Evolutionary conservation across 768 basidiomycete species (phyloP).

Genomic region (Mrakia blollopis): DNA sequence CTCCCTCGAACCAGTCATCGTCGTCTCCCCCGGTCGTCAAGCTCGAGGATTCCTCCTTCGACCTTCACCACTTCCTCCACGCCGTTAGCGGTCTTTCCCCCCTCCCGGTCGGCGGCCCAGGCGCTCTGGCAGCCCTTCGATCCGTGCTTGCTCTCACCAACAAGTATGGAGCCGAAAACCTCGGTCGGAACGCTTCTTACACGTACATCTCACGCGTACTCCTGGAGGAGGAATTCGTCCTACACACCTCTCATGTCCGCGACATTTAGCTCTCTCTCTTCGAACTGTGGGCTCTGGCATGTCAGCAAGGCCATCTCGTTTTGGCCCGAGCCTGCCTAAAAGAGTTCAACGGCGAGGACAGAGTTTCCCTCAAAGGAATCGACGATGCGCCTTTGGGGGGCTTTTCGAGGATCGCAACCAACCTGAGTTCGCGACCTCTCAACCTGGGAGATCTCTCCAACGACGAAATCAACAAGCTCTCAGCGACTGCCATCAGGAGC

Average conservation of each 20-base stretch:
- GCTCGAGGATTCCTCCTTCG: neutral
- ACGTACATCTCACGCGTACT: neutral
- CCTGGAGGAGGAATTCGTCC: neutral
- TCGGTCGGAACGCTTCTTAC: neutral
- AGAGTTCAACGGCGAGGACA: too few relatives aligned
- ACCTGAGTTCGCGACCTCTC: too few relatives aligned
- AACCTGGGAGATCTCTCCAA: too few relatives aligned
- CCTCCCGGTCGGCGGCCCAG: too few relatives aligned
- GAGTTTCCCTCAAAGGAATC: too few relatives aligned
- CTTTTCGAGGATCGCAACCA: too few relatives aligned
- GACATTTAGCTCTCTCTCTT: too few relatives aligned
- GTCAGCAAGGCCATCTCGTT: neutral
- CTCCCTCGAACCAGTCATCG: neutral
- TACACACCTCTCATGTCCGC: neutral
- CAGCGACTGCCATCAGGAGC: too few relatives aligned
- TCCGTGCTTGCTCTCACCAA: neutral
- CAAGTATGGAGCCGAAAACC: neutral
- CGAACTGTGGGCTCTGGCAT: neutral
- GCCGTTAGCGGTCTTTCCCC: neutral
- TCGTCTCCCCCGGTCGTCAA: neutral
- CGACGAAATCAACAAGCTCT: too few relatives aligned
- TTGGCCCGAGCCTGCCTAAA: neutral
- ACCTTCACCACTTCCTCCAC: neutral
- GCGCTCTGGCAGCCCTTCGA: neutral
- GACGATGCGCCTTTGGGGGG: too few relatives aligned